A percentile compares a stretch with the other conserved stretches of the same genome.
These are phyloP conservation scores for Pichia scutulata DNA, from an alignment of 805 yeast species.

Conservation along the genomic window DNA sequence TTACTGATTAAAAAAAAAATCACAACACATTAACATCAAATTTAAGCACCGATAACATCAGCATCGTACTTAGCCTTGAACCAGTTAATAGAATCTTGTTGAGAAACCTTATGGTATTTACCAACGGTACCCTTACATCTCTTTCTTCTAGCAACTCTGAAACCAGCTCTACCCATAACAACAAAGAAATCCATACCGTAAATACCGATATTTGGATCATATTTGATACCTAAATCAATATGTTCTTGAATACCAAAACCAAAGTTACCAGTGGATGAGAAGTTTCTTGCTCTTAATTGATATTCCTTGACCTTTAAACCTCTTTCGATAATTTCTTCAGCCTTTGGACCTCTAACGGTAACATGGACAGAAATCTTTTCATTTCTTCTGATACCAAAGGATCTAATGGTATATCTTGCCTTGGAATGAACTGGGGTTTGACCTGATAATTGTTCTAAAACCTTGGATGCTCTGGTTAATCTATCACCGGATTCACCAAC, in stretches of 20 bases:
- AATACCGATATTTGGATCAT: slow-evolving; percentile 98
- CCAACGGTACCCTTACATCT: slow-evolving; percentile 85
- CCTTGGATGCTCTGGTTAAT: slow-evolving; percentile 99
- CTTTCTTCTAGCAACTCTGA: slow-evolving; percentile 98
- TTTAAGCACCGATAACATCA: slow-evolving; percentile 74
- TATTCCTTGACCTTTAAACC: slow-evolving; percentile 99
- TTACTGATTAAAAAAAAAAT: too few species aligned
- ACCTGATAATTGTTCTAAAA: slow-evolving; percentile 99
- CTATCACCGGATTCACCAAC: slow-evolving; percentile 99
- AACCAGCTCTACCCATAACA: slow-evolving; percentile 99
- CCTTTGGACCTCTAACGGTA: slow-evolving; percentile 99
- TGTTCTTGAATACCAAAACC: slow-evolving; percentile 99
- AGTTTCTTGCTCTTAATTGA: slow-evolving; percentile 91
- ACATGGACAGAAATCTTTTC: slow-evolving; percentile 99
- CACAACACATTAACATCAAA: too few species aligned
- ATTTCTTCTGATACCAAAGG: slow-evolving; percentile 99
- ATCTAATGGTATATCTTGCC: slow-evolving; percentile 99
- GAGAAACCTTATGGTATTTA: slow-evolving; percentile 83
- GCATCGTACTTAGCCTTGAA: slow-evolving; percentile 99
- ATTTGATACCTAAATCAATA: slow-evolving; percentile 99
- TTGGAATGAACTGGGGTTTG: slow-evolving; percentile 99
- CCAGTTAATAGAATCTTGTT: slow-evolving; percentile 95
- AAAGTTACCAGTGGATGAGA: slow-evolving; percentile 98
- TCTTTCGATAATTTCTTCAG: slow-evolving; percentile 99
- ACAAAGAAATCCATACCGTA: slow-evolving; percentile 99